A percentile compares a stretch with the other conserved stretches of the same genome.
phyloP scores from a whole-genome alignment of 257 asterid species.

The Paraleonurus japonicus region DNA sequence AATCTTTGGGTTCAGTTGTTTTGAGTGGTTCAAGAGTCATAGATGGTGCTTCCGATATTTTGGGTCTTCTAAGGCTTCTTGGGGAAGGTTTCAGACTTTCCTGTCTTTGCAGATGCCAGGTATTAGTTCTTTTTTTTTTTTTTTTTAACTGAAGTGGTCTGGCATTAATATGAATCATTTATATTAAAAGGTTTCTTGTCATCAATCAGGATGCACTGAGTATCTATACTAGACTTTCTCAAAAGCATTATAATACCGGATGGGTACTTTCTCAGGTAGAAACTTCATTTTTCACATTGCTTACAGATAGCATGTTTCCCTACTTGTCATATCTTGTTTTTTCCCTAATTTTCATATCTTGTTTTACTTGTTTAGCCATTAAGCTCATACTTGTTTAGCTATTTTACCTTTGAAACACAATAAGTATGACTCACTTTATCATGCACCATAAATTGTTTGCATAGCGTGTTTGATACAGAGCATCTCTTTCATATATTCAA shows the following conservation, averaged over 20 bases:
- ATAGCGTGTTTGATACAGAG: not conserved
- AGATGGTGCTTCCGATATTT: constrained; percentile 71
- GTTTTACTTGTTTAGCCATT: constrained; percentile 8
- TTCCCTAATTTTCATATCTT: not conserved
- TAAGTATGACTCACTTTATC: constrained; percentile 3
- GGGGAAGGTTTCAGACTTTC: constrained; percentile 95
- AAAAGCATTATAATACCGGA: constrained; percentile 88
- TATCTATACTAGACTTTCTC: constrained; percentile 65
- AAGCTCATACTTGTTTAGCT: not conserved
- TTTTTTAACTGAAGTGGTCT: constrained; percentile 15
- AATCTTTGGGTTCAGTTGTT: constrained; percentile 45
- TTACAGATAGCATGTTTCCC: not conserved
- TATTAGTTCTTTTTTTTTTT: constrained; percentile 29
- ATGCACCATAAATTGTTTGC: not conserved
- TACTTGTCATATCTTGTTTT: not conserved
- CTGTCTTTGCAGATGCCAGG: constrained; percentile 86
- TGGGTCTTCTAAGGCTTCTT: constrained; percentile 72
- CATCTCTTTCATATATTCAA: not conserved
- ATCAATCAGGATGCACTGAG: constrained; percentile 82
- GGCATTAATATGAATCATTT: constrained; percentile 14
- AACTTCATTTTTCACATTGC: constrained; percentile 12
- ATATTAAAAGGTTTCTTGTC: constrained; percentile 12
- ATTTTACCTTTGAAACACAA: not conserved
- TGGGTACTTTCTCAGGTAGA: constrained; percentile 94
- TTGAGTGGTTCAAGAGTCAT: constrained; percentile 49